phyloP scores from a whole-genome alignment of 2,329 filamentous ascomycete genomes.

The Nothophaeocryptopus gaeumannii region DNA sequence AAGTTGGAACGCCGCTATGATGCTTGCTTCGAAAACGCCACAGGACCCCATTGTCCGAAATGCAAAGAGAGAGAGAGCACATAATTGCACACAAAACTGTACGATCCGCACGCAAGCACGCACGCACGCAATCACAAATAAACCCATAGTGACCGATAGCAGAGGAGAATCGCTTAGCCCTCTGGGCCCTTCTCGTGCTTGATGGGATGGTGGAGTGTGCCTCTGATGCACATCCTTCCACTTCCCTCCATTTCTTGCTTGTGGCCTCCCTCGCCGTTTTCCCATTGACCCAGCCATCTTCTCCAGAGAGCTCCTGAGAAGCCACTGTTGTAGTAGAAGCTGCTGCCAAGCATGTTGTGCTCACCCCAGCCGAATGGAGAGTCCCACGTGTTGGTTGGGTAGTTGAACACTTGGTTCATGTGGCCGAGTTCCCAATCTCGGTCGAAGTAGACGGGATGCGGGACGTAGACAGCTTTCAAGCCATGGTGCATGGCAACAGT shows the following conservation, averaged over 20 bases:
- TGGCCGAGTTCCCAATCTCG: constrained; percentile 61
- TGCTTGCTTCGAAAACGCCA: too few species aligned
- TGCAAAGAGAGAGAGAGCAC: too few species aligned
- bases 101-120: too few species aligned
- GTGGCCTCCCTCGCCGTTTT: constrained; percentile 42
- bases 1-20: too few species aligned
- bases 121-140: too few species aligned
- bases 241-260: constrained; percentile 37
- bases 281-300: constrained; percentile 48
- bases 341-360: constrained; percentile 51
- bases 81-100: too few species aligned
- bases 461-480: constrained; percentile 73
- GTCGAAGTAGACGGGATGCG: constrained; percentile 77
- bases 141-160: too few species aligned
- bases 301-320: constrained; percentile 50
- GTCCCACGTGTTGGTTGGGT: constrained; percentile 44
- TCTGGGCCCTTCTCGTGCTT: constrained; percentile 34
- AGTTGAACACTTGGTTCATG: constrained; percentile 50
- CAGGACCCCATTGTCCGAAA: too few species aligned
- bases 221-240: constrained; percentile 48
- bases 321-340: constrained; percentile 52
- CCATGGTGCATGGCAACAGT: constrained; percentile 73
- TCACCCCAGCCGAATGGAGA: constrained; percentile 52
- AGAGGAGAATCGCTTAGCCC: too few species aligned
- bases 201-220: constrained; percentile 48